phyloP scores from a whole-genome alignment of 345 rosid species.

The Murraya paniculata region DNA sequence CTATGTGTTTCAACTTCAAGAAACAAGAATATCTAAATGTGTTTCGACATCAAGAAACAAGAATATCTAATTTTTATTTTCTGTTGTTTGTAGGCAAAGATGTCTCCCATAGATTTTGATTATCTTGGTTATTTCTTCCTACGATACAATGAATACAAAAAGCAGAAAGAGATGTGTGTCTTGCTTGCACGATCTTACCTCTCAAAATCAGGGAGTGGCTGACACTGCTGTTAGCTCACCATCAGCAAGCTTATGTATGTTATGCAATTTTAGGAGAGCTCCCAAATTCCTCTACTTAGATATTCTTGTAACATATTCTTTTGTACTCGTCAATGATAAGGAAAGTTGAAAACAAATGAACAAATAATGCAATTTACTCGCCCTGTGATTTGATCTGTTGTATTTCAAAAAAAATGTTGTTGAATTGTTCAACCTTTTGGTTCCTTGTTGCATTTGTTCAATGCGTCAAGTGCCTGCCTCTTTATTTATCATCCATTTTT shows the following conservation, averaged over 20 bases:
- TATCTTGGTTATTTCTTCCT: conserved; percentile 82
- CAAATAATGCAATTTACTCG: neutral
- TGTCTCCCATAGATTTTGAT: conserved; percentile 90
- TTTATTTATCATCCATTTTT: neutral
- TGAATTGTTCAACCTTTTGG: neutral
- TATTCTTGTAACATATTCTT: conserved; percentile 16
- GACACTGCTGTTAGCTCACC: neutral
- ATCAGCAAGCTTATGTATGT: neutral
- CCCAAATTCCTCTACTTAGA: neutral
- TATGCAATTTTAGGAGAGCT: neutral
- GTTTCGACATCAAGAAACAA: neutral
- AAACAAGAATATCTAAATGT: neutral
- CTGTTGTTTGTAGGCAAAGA: conserved; percentile 59
- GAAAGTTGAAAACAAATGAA: neutral
- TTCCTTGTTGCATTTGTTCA: neutral
- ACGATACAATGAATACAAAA: conserved; percentile 81
- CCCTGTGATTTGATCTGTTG: neutral
- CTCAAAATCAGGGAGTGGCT: conserved; percentile 23
- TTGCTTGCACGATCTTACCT: conserved; percentile 58
- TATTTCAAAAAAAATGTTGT: neutral
- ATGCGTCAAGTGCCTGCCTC: neutral
- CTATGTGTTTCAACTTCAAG: neutral
- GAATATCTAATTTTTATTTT: neutral
- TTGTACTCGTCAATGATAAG: conserved; percentile 10
- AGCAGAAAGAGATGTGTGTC: conserved; percentile 54